Conservation (phyloP, 257 asterid species). For the Solanum ossicruentum region DNA sequence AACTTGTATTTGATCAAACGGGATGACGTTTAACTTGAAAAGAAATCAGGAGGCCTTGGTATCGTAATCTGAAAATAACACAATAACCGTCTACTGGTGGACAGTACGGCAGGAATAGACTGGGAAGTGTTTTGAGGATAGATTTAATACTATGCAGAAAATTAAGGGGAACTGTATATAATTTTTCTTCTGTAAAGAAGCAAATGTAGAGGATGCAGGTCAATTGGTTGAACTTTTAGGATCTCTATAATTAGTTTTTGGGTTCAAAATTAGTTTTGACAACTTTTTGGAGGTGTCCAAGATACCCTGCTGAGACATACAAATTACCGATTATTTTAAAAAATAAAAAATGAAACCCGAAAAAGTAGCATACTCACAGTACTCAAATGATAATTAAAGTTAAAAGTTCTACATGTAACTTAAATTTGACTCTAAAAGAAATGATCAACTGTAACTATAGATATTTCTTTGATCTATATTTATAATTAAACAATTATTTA, state of each 20-base stretch:
- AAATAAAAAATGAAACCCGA: neutral
- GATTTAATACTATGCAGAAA: too few relatives aligned
- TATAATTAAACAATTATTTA: neutral
- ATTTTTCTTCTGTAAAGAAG: too few relatives aligned
- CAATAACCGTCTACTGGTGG: too few relatives aligned
- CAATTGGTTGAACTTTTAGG: neutral
- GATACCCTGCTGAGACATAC: neutral
- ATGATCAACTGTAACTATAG: neutral
- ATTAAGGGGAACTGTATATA: too few relatives aligned
- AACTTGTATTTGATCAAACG: too few relatives aligned
- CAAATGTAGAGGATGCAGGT: neutral
- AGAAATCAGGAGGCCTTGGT: too few relatives aligned
- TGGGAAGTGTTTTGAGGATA: too few relatives aligned
- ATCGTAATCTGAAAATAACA: too few relatives aligned
- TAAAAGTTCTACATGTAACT: neutral
- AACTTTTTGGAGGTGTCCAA: neutral
- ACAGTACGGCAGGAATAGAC: too few relatives aligned
- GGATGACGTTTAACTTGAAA: too few relatives aligned
- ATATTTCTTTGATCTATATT: neutral
- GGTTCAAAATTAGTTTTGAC: neutral
- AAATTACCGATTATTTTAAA: neutral
- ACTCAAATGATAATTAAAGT: neutral
- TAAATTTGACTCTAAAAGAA: neutral
- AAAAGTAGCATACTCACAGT: neutral
- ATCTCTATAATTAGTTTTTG: neutral